These are phyloP conservation scores for Diaporthe velutina DNA, from an alignment of 2,329 filamentous ascomycete genomes.

Conservation along the genomic window DNA sequence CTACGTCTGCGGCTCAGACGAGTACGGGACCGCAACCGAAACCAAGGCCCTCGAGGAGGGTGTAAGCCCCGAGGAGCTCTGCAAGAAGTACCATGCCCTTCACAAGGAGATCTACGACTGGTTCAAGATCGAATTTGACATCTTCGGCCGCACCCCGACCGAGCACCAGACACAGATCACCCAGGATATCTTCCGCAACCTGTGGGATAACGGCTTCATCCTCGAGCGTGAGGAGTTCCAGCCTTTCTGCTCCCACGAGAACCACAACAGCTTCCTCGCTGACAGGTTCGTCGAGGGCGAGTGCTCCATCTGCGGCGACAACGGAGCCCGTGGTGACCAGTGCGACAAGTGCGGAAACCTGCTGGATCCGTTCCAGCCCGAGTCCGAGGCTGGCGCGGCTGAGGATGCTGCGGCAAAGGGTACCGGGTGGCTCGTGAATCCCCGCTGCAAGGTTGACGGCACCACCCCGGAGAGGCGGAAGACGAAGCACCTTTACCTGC, in stretches of 20 bases:
- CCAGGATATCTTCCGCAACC: constrained; percentile 88
- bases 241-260: constrained; percentile 81
- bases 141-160: constrained; percentile 94
- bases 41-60: constrained; percentile 94
- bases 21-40: constrained; percentile 96
- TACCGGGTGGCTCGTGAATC: constrained; percentile 67
- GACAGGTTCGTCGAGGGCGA: constrained; percentile 87
- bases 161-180: constrained; percentile 91
- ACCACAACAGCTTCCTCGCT: constrained; percentile 82
- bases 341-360: constrained; percentile 75
- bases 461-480: constrained; percentile 82
- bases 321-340: constrained; percentile 76
- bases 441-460: constrained; percentile 91
- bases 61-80: constrained; percentile 84
- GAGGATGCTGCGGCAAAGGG: constrained; percentile 56
- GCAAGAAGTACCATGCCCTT: constrained; percentile 91
- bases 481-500: constrained; percentile 93
- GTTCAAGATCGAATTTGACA: constrained; percentile 95
- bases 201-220: constrained; percentile 90
- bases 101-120: constrained; percentile 94
- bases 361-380: constrained; percentile 75
- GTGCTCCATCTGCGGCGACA: constrained; percentile 80
- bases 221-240: constrained; percentile 90
- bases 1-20: constrained; percentile 88
- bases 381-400: constrained; percentile 49